Percentiles rank a stretch among this genome's conserved stretches.
Conservation (phyloP, 2,329 filamentous ascomycete species). For the Fusarium cicatricum region DNA sequence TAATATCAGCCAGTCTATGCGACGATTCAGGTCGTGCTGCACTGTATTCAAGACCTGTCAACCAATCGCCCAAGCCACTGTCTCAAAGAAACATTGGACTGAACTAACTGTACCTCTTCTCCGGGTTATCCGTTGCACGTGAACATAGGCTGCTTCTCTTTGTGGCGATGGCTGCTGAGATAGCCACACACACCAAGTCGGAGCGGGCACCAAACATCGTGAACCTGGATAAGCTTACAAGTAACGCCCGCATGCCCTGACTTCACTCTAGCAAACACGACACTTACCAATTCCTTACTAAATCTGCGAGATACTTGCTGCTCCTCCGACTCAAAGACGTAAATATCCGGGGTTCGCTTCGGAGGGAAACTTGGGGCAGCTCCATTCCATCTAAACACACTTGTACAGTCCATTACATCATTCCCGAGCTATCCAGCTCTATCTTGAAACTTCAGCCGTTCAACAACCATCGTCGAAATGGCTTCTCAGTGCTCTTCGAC, state of each 20-base stretch:
- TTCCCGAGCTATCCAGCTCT: conserved; percentile 11
- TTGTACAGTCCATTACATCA: conserved; percentile 37
- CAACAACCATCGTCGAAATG: conserved; percentile 39
- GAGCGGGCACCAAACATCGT: conserved; percentile 18
- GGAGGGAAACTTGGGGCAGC: conserved; percentile 8
- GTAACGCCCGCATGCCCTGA: conserved; percentile 19
- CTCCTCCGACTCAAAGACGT: not conserved
- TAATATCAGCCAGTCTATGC: too few species aligned
- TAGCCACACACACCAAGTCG: conserved; percentile 24
- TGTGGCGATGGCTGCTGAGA: conserved; percentile 16
- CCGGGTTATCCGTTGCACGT: not conserved
- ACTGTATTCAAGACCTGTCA: too few species aligned
- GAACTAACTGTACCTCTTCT: too few species aligned
- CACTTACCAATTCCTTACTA: not conserved
- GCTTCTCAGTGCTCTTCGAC: conserved; percentile 45
- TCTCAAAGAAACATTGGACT: too few species aligned
- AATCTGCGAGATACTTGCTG: not conserved
- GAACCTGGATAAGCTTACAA: conserved; percentile 36
- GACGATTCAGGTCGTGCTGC: too few species aligned
- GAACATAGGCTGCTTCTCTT: conserved; percentile 8
- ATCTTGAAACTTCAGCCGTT: not conserved
- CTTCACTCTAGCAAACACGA: not conserved
- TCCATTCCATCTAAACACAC: conserved; percentile 12
- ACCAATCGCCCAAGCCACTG: too few species aligned
- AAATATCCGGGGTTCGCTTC: conserved; percentile 10